A percentile compares a stretch with the other conserved stretches of the same genome.
Conservation (phyloP, 345 rosid species). For the Diplotaxis tenuifolia region DNA sequence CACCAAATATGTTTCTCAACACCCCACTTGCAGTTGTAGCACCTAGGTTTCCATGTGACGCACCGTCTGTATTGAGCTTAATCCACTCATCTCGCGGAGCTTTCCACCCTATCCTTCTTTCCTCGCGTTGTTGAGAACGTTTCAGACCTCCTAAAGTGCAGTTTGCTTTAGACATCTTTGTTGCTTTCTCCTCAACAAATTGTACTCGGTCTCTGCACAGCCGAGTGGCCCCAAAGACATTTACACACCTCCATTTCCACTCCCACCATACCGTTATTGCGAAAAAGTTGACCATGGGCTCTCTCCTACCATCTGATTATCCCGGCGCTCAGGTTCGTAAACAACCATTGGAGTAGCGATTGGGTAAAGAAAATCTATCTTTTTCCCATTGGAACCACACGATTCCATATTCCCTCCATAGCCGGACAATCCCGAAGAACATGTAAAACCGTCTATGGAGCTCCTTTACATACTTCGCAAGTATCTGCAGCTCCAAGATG, state of each 20-base stretch:
- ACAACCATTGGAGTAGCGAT: background rate
- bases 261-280: background rate
- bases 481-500: too few species aligned
- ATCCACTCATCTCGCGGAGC: too few species aligned
- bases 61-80: too few species aligned
- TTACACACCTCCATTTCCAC: background rate
- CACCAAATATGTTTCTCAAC: too few species aligned
- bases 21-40: too few species aligned
- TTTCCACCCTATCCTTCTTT: background rate
- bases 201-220: background rate
- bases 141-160: background rate
- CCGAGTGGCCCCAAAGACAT: background rate
- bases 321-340: background rate
- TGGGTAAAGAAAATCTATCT: background rate
- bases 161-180: background rate
- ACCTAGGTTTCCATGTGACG: too few species aligned
- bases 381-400: background rate
- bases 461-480: background rate
- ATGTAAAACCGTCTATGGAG: background rate
- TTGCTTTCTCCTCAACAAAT: background rate
- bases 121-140: too few species aligned
- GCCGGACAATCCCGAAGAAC: background rate
- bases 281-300: background rate
- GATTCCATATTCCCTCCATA: background rate
- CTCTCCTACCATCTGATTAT: background rate